Evolutionary conservation across 2,329 filamentous ascomycete genomes (phyloP), one percentile per base, ranked within the genome.

Genomic region (Cercospora canescens): DNA sequence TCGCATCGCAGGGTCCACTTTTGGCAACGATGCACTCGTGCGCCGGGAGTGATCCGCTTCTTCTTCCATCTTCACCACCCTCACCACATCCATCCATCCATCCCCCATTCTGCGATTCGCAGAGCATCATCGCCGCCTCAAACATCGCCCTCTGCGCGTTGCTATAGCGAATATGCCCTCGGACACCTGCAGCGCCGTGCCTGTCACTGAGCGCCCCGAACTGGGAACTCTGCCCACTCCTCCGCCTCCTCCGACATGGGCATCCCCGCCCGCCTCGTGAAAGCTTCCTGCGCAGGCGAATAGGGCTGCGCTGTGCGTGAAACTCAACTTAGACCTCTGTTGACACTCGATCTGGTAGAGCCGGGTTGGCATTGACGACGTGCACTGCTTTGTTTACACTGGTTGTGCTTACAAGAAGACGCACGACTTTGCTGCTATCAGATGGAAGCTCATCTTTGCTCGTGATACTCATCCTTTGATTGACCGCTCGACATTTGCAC

Each of bases 381-480:
- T n/a, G 18, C n/a, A 21, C 16, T 14, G 26, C 30, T 62, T 62
- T 62, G 60, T 62, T 62, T 62, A 62, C 60, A 16, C 30, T 62
- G 60, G 9, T 21, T 18, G 28, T 39, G 59, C 45, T 37, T 50
- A 61, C 59, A 54, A 61, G 28, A 37, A 54, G 59, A 50, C 18
- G 34, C 26, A 45, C 30, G 11, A 18, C 16, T 30, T n/a, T 30
- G n/a, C 37, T 9, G 35, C 30, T 9, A 39, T n/a, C n/a, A n/a
- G n/a, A 50, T 32, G n/a, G 34, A 24, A 26, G 57, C 24, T 50
- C 39, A 11, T 9, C 14, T 16, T 50, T 26, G 24, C 28, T 18
- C 4, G 18, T 18, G 21, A 59, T 21, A 28, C 34, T 59, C 45
- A n/a, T 0, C 14, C n/a, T n/a, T n/a, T n/a, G n/a, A 16, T 3